These are phyloP conservation scores for Myochromella boudieri DNA, from an alignment of 768 basidiomycete species.

Conservation along the genomic window DNA sequence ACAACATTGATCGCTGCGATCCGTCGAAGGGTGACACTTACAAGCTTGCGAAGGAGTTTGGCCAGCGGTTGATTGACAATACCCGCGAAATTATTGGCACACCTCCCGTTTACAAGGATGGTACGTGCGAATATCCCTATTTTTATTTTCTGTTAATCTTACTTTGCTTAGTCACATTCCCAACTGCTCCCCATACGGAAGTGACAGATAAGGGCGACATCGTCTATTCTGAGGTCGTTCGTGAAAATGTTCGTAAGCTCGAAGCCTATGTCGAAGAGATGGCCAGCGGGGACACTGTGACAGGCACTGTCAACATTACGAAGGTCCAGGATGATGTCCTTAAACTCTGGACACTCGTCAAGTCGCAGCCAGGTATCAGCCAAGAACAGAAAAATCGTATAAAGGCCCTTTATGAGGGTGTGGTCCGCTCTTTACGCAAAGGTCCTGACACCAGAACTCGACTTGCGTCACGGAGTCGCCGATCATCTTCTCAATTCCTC, in stretches of 20 bases:
- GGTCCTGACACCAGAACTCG: constrained; percentile 60
- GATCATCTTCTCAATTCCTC: constrained; percentile 96
- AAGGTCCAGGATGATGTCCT: constrained; percentile 97
- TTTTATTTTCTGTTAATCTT: constrained; percentile 1
- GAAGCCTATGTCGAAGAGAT: constrained; percentile 99
- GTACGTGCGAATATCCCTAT: constrained; percentile 43
- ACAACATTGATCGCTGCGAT: constrained; percentile 84
- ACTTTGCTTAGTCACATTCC: constrained; percentile 79
- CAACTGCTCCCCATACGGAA: constrained; percentile 94
- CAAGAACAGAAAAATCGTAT: constrained; percentile 96
- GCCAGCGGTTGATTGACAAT: constrained; percentile 93
- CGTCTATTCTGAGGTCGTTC: constrained; percentile 90
- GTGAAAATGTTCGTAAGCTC: constrained; percentile 94
- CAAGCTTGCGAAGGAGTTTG: constrained; percentile 94
- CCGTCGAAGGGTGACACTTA: constrained; percentile 87
- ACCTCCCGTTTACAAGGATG: constrained; percentile 94
- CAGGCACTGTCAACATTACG: constrained; percentile 85
- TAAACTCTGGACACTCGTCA: constrained; percentile 96
- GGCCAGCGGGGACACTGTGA: constrained; percentile 91
- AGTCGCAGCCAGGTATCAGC: constrained; percentile 95
- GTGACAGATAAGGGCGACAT: constrained; percentile 94
- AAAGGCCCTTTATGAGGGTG: constrained; percentile 94
- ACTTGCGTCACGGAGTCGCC: constrained; percentile 65
- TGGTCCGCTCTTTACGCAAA: constrained; percentile 89
- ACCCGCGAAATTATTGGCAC: constrained; percentile 79